phyloP scores from a whole-genome alignment of 768 basidiomycete species.

The Serpula lacrymans region DNA sequence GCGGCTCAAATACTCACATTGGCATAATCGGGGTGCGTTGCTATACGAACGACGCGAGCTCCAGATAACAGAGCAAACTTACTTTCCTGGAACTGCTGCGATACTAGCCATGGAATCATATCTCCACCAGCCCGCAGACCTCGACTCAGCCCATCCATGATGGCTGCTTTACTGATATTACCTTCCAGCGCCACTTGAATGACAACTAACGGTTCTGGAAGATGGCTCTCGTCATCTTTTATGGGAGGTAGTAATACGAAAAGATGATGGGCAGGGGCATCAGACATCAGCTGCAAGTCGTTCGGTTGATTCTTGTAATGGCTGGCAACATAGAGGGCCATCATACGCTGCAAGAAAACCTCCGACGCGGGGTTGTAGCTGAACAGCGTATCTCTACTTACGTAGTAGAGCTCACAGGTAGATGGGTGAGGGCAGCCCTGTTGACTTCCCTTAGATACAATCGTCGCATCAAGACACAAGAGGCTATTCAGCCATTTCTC shows the following conservation, averaged over 20 bases:
- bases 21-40: constrained; percentile 93
- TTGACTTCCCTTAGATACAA: constrained; percentile 44
- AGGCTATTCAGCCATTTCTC: constrained; percentile 93
- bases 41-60: constrained; percentile 87
- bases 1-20: constrained; percentile 54
- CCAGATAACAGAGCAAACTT: constrained; percentile 92
- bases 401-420: constrained; percentile 92
- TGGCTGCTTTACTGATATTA: constrained; percentile 78
- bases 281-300: constrained; percentile 94
- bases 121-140: constrained; percentile 89
- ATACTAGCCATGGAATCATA: constrained; percentile 96
- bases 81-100: constrained; percentile 94
- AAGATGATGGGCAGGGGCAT: constrained; percentile 95
- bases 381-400: constrained; percentile 94
- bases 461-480: constrained; percentile 87
- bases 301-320: constrained; percentile 99
- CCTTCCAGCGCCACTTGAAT: constrained; percentile 96
- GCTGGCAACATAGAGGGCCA: constrained; percentile 94
- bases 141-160: constrained; percentile 81
- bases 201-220: constrained; percentile 95
- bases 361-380: constrained; percentile 98
- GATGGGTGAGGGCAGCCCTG: constrained; percentile 95
- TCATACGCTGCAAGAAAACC: constrained; percentile 95
- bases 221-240: constrained; percentile 81
- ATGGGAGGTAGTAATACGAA: constrained; percentile 95